Percentiles rank a stretch among this genome's conserved stretches.
Conservation (phyloP, 352 stramenopile genomes). For the Sclerospora graminicola region DNA sequence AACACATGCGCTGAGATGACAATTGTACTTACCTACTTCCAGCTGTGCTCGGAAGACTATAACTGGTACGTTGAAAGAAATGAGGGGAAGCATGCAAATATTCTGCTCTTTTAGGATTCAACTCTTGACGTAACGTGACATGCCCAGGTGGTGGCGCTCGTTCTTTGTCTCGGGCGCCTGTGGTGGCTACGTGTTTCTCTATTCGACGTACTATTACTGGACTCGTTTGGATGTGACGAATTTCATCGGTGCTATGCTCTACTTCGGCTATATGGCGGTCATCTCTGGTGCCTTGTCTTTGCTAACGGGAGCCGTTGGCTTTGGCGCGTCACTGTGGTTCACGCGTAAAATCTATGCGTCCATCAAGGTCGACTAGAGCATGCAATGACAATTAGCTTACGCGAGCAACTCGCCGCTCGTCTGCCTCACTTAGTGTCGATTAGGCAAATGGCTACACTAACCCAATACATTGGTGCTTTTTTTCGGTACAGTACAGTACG, state of each 20-base stretch:
- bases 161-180: constrained; percentile 96
- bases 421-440: not conserved
- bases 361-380: constrained; percentile 34
- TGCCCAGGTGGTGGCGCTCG: constrained; percentile 93
- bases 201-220: constrained; percentile 98
- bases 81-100: too few relatives aligned
- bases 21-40: constrained; percentile 99
- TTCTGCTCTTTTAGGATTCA: too few relatives aligned
- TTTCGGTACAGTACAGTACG: not conserved
- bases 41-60: constrained; percentile 99
- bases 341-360: constrained; percentile 96
- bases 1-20: constrained; percentile 99
- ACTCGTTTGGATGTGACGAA: constrained; percentile 92
- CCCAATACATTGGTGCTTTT: not conserved
- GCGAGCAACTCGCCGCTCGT: constrained; percentile 4
- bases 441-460: not conserved
- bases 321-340: constrained; percentile 97
- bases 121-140: too few relatives aligned
- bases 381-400: constrained; percentile 1
- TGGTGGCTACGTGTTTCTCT: constrained; percentile 97
- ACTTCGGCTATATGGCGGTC: constrained; percentile 99
- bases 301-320: constrained; percentile 94
- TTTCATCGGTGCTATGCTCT: constrained; percentile 87
- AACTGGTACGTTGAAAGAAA: constrained; percentile 97
- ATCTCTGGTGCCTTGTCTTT: constrained; percentile 94